phyloP scores from a whole-genome alignment of 2,329 filamentous ascomycete genomes.

The Parasarocladium wereldwijsianum region DNA sequence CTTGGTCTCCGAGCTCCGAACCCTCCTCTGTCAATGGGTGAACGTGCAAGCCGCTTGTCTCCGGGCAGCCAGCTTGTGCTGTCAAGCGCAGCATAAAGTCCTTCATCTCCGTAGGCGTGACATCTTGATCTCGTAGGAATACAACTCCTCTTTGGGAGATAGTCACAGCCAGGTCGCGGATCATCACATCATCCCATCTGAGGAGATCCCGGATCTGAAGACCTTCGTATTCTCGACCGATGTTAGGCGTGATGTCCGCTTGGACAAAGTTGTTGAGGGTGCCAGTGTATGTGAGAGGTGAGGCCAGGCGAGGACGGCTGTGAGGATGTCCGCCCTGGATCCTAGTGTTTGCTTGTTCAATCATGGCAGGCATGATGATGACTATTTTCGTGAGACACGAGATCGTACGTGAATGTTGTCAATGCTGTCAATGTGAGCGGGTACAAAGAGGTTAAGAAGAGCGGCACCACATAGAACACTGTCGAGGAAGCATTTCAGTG shows the following conservation, averaged over 20 bases:
- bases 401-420: too few relatives aligned
- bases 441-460: too few relatives aligned
- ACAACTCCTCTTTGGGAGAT: slow-evolving; percentile 24
- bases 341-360: too few relatives aligned
- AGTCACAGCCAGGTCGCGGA: slow-evolving; percentile 39
- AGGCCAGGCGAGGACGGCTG: slow-evolving; percentile 13
- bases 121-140: slow-evolving; percentile 20
- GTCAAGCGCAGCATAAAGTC: slow-evolving; percentile 21
- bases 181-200: slow-evolving; percentile 26
- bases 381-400: background rate
- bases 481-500: too few relatives aligned
- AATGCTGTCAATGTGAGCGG: too few relatives aligned
- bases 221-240: slow-evolving; percentile 30
- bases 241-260: slow-evolving; percentile 29
- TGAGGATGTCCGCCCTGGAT: slow-evolving; percentile 16
- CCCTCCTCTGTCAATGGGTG: slow-evolving; percentile 38
- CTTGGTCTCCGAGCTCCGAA: slow-evolving; percentile 37
- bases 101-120: slow-evolving; percentile 21
- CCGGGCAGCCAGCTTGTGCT: slow-evolving; percentile 20
- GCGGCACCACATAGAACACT: too few relatives aligned
- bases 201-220: slow-evolving; percentile 20
- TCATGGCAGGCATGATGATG: slow-evolving; percentile 5
- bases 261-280: slow-evolving; percentile 7
- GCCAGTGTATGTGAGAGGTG: slow-evolving; percentile 7
- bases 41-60: slow-evolving; percentile 34